Evolutionary conservation across 176 grass and related monocot species (phyloP), one percentile per base, ranked within the genome.

Genomic region (Carex myosuroides): DNA sequence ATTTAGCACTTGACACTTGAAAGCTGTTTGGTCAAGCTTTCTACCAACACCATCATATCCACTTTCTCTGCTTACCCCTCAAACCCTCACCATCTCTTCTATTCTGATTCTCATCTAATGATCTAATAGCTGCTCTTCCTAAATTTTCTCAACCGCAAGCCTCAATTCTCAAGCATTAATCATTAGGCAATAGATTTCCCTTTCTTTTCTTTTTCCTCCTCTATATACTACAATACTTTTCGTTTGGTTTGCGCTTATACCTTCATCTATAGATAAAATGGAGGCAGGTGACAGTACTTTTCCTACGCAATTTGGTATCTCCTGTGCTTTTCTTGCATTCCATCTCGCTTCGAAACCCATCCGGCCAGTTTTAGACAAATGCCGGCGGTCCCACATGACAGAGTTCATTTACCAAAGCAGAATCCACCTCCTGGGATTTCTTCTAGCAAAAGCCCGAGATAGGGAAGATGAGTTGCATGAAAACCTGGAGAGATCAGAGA

Each of bases 301-400:
- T 84, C 33, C 33, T 24, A 85, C 87, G 79, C 87, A 80, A 68
- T 64, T 89, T 24, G 90, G 92, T 18, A 53, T 94, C 48, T 89
- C 92, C n/a, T 94, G 87, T 84, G 94, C 87, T 58, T 88, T 94
- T 3, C 85, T 88, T 22, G 75, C 84, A 16, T 79, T 96, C 14
- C 85, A 82, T 52, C 66, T 87, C n/a, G 33, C 81, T 10, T 86
- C 85, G 70, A 83, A 26, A 81, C 16, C 52, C 18, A 84, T 46
- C 68, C 11, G 61, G 69, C 81, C 83, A 33, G 58, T 86, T 54
- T 50, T 86, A 22, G 79, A 69, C 5, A 71, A 70, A 48, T 91
- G 78, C 84, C 85, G 85, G 35, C 85, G 82, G 79, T 90, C 84
- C 13, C 88, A 84, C 48, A 37, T 14, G 1, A 29, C 41, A 17